These are phyloP conservation scores for Aspergillus sp. DNA, from an alignment of 2,329 filamentous ascomycete species.

Conservation along the genomic window DNA sequence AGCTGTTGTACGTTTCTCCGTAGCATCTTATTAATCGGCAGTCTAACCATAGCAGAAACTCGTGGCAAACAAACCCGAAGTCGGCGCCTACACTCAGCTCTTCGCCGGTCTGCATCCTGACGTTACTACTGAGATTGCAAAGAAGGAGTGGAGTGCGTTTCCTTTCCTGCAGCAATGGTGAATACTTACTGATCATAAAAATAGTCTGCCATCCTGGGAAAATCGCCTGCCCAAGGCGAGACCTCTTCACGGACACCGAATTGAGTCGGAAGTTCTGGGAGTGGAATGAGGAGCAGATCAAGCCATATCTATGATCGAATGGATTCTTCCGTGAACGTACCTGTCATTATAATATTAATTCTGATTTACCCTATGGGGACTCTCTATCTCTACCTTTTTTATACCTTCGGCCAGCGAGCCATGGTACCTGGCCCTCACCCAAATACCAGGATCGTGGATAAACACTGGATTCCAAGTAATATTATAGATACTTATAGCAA, in stretches of 20 bases:
- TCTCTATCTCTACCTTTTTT: too few relatives aligned
- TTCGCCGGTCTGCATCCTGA: constrained; percentile 11
- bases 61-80: constrained; percentile 3
- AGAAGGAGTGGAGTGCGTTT: constrained; percentile 1
- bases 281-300: constrained; percentile 11
- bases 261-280: constrained; percentile 2
- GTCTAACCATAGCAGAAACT: background rate
- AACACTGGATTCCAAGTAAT: too few relatives aligned
- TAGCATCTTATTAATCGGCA: accelerated
- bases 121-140: background rate
- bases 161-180: background rate
- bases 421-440: too few relatives aligned
- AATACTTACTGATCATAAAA: background rate
- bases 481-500: too few relatives aligned
- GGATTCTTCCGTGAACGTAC: too few relatives aligned
- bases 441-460: too few relatives aligned
- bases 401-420: too few relatives aligned
- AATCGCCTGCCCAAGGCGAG: background rate
- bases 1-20: background rate
- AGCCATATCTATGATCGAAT: background rate
- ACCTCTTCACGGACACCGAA: background rate
- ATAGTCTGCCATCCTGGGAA: constrained; percentile 3
- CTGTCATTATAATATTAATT: too few relatives aligned
- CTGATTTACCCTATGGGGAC: too few relatives aligned
- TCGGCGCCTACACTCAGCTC: constrained; percentile 25